Conservation (phyloP, 495 filamentous ascomycete genomes). For the Xylaria acuta region DNA sequence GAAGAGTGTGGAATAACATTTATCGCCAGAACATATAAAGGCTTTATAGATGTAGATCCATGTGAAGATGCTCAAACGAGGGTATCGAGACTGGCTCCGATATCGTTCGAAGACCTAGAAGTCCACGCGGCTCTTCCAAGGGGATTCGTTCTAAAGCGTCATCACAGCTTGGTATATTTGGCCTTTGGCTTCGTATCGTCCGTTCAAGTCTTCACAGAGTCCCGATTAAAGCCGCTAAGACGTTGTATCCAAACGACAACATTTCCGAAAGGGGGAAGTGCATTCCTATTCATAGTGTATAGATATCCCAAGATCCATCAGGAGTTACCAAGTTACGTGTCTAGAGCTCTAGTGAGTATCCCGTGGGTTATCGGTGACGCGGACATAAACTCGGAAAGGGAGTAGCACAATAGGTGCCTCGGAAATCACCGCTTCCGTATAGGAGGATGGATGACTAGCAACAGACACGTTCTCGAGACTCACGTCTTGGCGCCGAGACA, state of each 20-base stretch:
- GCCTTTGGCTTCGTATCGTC: neutral
- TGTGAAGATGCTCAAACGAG: conserved; percentile 8
- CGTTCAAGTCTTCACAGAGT: neutral
- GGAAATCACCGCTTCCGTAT: neutral
- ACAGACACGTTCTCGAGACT: neutral
- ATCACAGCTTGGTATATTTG: neutral
- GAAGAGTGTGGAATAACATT: neutral
- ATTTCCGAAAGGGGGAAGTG: conserved; percentile 7
- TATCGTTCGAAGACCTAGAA: conserved; percentile 10
- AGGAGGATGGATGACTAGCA: neutral
- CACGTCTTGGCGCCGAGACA: conserved; percentile 25
- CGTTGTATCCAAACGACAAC: neutral
- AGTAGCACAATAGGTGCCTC: neutral
- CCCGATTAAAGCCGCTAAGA: conserved; percentile 6
- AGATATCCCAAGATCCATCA: neutral
- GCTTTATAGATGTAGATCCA: conserved; percentile 9
- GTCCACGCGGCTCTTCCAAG: conserved; percentile 7
- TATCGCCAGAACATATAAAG: neutral
- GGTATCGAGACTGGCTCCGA: conserved; percentile 12
- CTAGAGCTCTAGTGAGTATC: neutral
- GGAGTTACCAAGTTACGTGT: conserved; percentile 14
- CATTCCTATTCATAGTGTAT: conserved; percentile 2
- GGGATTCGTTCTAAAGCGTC: neutral
- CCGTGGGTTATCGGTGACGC: neutral
- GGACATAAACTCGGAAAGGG: conserved; percentile 5